Conservation (phyloP, 192 early-diverging fungal species). For the Rhizoclosmatium globosum region DNA sequence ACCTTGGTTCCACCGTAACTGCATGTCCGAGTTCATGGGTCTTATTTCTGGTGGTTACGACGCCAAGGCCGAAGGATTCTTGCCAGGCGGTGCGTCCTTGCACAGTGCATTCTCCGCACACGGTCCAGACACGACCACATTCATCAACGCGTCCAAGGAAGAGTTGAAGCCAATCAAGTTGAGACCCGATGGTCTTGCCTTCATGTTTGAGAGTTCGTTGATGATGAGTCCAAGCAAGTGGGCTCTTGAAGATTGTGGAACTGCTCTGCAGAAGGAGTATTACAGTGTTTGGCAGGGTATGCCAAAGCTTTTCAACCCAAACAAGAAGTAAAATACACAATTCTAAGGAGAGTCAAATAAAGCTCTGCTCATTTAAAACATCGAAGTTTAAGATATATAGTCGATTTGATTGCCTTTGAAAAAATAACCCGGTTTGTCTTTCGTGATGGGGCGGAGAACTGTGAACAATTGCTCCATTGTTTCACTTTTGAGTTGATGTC, state of each 20-base stretch:
- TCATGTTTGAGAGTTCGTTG: slow-evolving; percentile 94
- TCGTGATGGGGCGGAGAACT: too few species aligned
- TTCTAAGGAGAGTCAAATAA: not conserved
- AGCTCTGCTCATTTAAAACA: too few species aligned
- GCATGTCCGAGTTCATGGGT: slow-evolving; percentile 98
- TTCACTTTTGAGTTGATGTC: too few species aligned
- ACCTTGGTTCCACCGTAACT: slow-evolving; percentile 98
- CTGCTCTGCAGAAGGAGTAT: slow-evolving; percentile 82
- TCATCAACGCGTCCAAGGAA: slow-evolving; percentile 74
- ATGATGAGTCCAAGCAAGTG: slow-evolving; percentile 82
- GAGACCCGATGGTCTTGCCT: slow-evolving; percentile 85
- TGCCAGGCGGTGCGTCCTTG: slow-evolving; percentile 88
- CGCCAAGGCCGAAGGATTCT: slow-evolving; percentile 90
- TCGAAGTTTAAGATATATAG: too few species aligned
- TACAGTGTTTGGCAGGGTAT: slow-evolving; percentile 86
- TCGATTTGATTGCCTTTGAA: too few species aligned
- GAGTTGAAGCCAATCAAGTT: slow-evolving; percentile 81
- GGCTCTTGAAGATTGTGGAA: slow-evolving; percentile 75
- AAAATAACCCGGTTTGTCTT: too few species aligned
- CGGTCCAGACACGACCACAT: slow-evolving; percentile 87
- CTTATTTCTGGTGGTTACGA: slow-evolving; percentile 92
- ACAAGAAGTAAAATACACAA: slow-evolving; percentile 29
- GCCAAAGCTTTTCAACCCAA: slow-evolving; percentile 56
- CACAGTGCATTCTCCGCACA: slow-evolving; percentile 85
- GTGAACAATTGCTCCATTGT: too few species aligned